Evolutionary conservation across 139 green algal species (phyloP).

Genomic region (Mychonastes homosphaera): DNA sequence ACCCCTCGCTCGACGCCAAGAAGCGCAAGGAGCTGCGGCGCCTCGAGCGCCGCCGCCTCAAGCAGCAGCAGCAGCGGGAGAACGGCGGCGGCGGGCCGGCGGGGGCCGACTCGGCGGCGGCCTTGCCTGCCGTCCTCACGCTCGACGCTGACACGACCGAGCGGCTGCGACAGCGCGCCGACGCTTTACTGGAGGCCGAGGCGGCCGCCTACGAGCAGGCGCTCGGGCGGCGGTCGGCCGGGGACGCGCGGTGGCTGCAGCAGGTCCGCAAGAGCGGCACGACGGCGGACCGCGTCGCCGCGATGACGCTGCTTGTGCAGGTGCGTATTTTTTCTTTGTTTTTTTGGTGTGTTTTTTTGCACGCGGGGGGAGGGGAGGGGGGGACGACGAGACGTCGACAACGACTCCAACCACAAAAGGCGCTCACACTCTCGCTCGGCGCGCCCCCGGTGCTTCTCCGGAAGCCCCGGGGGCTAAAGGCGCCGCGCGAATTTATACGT

Average conservation of each 20-base stretch:
- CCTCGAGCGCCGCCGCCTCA: neutral
- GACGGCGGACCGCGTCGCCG: constrained; percentile 69
- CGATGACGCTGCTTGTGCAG: constrained; percentile 72
- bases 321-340: constrained; percentile 14
- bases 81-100: neutral
- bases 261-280: constrained; percentile 59
- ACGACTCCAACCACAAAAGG: too few relatives aligned
- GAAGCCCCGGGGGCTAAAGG: too few relatives aligned
- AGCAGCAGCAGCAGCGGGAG: neutral
- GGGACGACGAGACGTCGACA: too few relatives aligned
- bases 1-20: constrained; percentile 18
- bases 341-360: neutral
- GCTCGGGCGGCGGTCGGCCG: constrained; percentile 27
- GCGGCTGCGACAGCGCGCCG: constrained; percentile 14
- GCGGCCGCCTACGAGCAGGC: constrained; percentile 45
- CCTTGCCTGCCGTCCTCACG: neutral
- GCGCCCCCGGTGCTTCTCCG: too few relatives aligned
- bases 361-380: too few relatives aligned
- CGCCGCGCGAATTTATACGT: too few relatives aligned
- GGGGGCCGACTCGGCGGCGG: neutral
- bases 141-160: constrained; percentile 23
- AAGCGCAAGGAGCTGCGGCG: constrained; percentile 1
- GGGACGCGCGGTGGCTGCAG: constrained; percentile 61
- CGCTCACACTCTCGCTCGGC: too few relatives aligned
- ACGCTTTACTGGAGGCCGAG: constrained; percentile 43